These are phyloP conservation scores for Rhynchospora tenuis DNA, from an alignment of 176 grass and related monocot genomes.

Conservation along the genomic window DNA sequence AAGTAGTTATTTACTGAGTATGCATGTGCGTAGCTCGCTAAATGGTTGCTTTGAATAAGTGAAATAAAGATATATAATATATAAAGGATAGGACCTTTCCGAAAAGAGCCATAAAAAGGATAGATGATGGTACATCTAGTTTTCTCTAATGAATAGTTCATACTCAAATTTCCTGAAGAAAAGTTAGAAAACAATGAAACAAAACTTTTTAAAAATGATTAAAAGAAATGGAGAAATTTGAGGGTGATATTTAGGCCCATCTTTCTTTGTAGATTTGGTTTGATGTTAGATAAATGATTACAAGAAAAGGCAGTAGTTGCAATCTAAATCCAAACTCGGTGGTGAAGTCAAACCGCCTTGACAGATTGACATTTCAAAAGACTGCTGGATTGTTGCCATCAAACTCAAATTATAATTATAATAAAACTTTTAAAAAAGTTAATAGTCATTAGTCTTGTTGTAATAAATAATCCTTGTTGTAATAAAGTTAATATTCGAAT, in stretches of 20 bases:
- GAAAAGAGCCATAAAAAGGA: not conserved
- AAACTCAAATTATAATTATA: no score
- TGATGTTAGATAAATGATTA: not conserved
- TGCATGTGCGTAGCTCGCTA: not conserved
- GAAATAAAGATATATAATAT: not conserved
- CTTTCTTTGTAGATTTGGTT: slow-evolving; percentile 1
- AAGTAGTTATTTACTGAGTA: not conserved
- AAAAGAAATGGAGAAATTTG: not conserved
- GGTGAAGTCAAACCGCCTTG: not conserved
- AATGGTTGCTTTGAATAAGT: not conserved
- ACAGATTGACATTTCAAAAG: no score
- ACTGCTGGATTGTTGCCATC: no score
- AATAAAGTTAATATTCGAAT: no score
- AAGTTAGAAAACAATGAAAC: not conserved
- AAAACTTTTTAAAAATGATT: not conserved
- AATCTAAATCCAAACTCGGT: not conserved
- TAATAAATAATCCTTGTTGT: no score
- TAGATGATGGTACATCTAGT: not conserved
- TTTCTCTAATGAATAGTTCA: not conserved
- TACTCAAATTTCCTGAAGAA: not conserved
- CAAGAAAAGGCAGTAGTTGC: not conserved
- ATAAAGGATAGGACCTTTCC: not conserved
- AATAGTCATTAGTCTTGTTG: no score
- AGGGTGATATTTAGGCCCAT: not conserved
- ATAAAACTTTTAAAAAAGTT: no score